Evolutionary conservation across 2,329 filamentous ascomycete genomes (phyloP).

Genomic region (Albophoma yamanashiensis): DNA sequence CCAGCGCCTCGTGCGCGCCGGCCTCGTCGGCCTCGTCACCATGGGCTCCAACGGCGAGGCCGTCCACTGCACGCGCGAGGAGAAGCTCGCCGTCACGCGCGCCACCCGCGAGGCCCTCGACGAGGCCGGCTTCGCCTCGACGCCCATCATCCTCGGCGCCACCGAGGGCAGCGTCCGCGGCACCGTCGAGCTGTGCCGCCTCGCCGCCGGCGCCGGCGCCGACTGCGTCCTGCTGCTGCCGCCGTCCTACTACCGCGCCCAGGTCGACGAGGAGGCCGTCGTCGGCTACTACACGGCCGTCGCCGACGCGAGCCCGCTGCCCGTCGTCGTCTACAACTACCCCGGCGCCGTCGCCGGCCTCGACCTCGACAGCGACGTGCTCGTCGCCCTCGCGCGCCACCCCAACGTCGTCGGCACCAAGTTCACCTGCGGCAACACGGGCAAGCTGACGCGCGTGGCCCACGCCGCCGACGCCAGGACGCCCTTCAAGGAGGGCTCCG

Average conservation of each 20-base stretch:
- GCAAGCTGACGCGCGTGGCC: constrained; percentile 78
- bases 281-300: constrained; percentile 65
- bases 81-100: constrained; percentile 64
- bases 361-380: constrained; percentile 80
- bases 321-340: constrained; percentile 86
- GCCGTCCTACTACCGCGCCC: constrained; percentile 71
- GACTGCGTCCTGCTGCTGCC: constrained; percentile 74
- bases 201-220: constrained; percentile 57
- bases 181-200: constrained; percentile 64
- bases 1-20: constrained; percentile 63
- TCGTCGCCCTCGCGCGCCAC: constrained; percentile 70
- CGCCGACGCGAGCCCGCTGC: constrained; percentile 63
- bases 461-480: constrained; percentile 61
- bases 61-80: constrained; percentile 68
- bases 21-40: constrained; percentile 70
- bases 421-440: constrained; percentile 86
- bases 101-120: constrained; percentile 76
- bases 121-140: constrained; percentile 61
- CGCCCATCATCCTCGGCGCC: constrained; percentile 75
- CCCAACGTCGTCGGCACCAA: constrained; percentile 82
- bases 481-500: constrained; percentile 44
- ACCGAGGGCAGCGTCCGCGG: constrained; percentile 73
- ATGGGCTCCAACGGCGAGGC: constrained; percentile 91
- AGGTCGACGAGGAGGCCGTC: constrained; percentile 64
- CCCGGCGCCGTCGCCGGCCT: constrained; percentile 78